Base-by-base conservation (phyloP, 106 monocot species). In the Amphibolis antarctica region DNA sequence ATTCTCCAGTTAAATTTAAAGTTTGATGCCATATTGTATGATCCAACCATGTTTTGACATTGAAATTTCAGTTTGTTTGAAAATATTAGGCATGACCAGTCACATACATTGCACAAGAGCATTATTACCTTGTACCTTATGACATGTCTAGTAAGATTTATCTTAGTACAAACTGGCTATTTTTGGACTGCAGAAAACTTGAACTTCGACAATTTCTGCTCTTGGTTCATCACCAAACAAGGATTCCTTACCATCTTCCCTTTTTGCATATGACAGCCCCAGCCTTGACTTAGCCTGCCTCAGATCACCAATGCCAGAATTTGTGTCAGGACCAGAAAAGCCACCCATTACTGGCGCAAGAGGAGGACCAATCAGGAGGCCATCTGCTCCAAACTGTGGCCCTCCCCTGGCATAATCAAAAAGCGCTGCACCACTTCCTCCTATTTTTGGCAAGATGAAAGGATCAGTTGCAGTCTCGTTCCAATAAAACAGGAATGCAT, bases 331-430 rank as follows among this genome's bases (percentile, higher is more conserved):
- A 27, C 96, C 96, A 9, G 96, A 71, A 63, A 96, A 96, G 28
- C 76, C 96, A 18, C 96, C 89, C 96, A 96, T 96, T 53, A 90
- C 96, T 27, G 96, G 90, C 10, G 96, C 68, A 9, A 96, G 71
- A 28, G 96, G 96, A 27, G 90, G 90, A 10, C 90, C 89, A 22
- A 96, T 85, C 55, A 96, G 86, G 19, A 96, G 76, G 46, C 96
- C 90, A 48, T 90, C 89, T 1, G 96, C 90, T 11, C 90, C 96
- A 46, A 96, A 96, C 75, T 96, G 96, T 22, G 96, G 96, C 22
- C 96, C 96, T 18, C 96, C 96, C 49, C 96, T 74, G 0, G 89
- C 86, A 63, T 96, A 90, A 45, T 96, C 96, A 68, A 96, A 96
- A 64, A 87, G 74, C 12, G 96, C 89, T 0, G 96, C 96, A 0